These are phyloP conservation scores for Paraleonurus japonicus DNA, from an alignment of 257 asterid species.

Conservation along the genomic window DNA sequence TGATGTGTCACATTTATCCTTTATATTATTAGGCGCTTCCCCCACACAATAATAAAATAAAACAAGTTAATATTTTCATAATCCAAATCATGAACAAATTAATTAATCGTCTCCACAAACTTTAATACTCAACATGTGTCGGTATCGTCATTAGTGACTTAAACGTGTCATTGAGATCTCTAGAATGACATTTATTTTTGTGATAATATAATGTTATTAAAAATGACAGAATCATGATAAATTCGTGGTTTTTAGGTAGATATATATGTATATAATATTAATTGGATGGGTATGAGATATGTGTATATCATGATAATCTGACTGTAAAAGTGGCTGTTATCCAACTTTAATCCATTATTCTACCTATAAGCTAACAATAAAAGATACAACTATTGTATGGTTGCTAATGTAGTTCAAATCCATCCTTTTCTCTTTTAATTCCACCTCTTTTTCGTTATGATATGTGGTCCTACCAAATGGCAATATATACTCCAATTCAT, in stretches of 20 bases:
- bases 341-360: constrained; percentile 28
- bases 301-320: constrained; percentile 28
- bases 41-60: neutral
- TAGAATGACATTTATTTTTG: neutral
- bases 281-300: constrained; percentile 12
- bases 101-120: neutral
- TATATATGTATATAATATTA: neutral
- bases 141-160: constrained; percentile 6
- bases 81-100: neutral
- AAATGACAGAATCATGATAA: constrained; percentile 16
- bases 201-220: constrained; percentile 1
- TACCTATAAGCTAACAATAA: constrained; percentile 11
- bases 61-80: neutral
- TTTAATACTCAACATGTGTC: neutral
- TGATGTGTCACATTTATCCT: constrained; percentile 14
- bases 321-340: constrained; percentile 28
- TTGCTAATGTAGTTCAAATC: constrained; percentile 13
- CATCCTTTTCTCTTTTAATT: neutral
- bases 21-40: constrained; percentile 20
- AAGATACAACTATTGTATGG: constrained; percentile 21
- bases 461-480: neutral
- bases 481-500: too few relatives aligned
- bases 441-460: neutral
- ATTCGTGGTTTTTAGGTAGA: neutral
- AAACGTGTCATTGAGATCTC: neutral